Evolutionary conservation across 257 asterid genomes (phyloP), one percentile per base, ranked within the genome.

Genomic region (Penstemon newberryi): DNA sequence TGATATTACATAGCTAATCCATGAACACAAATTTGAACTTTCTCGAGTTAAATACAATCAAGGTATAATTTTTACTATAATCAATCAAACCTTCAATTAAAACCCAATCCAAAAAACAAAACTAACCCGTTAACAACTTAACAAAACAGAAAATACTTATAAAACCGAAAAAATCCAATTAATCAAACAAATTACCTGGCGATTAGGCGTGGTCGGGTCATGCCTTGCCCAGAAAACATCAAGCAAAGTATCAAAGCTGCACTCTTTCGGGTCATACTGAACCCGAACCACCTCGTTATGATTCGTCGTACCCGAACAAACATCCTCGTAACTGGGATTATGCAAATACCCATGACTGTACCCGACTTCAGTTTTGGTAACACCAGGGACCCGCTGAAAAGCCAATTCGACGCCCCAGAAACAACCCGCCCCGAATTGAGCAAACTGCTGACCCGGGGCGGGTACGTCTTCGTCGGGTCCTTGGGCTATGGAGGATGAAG

Each of bases 381-480:
- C 96, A 45, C 99, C 99, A 0, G 96, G 85, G 58, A 89, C 90
- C 71, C 99, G 83, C 88, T 93, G 97, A 53, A 68, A 93, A 37
- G 86, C 96, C 73, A 93, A 83, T 79, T 93, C 99, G 56, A 87
- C 92, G 6, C 99, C 99, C 99, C 99, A 93, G 82, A 93, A 93
- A 36, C 99, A 93, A 7, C 99, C 97, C 11, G 92, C 89, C 43
- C 97, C 97, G 77, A 93, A 90, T 76, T 93, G 99, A 33, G 92
- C 95, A 69, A 93, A 83, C 67, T 79, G 77, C 68, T 85, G 91
- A 9, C 97, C 97, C 18, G 96, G 88, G 0, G 86, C 86, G 0
- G 97, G 96, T 9, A 63, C 54, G 38, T 93, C 96, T 47, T 82
- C 87, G 72, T 93, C 99, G 9, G 95, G 89, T 38, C 92, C 89